phyloP scores from a whole-genome alignment of 306 rosid species.

The Cicer yamashitae region DNA sequence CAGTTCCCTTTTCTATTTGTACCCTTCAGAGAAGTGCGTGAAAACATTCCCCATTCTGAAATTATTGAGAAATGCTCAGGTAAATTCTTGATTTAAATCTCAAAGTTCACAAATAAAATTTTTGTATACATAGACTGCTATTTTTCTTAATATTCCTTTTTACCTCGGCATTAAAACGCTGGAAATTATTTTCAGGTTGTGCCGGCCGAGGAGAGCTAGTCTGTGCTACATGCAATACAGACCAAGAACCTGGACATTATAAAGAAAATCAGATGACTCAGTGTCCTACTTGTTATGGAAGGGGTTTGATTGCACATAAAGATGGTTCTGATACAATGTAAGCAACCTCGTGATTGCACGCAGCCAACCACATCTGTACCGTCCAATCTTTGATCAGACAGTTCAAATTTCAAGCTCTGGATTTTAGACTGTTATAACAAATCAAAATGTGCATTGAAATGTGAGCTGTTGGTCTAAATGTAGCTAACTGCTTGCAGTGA shows the following conservation, averaged over 20 bases:
- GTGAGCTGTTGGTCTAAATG: too few relatives aligned
- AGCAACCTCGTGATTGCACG: conserved; percentile 28
- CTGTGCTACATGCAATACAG: conserved; percentile 71
- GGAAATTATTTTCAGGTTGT: conserved; percentile 65
- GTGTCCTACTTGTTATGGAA: conserved; percentile 84
- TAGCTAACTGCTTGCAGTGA: too few relatives aligned
- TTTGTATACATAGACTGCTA: not conserved
- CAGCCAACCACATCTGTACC: too few relatives aligned
- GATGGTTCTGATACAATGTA: conserved; percentile 95
- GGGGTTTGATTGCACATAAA: conserved; percentile 93
- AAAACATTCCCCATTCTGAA: conserved; percentile 85
- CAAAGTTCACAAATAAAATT: conserved; percentile 10
- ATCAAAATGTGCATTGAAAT: too few relatives aligned
- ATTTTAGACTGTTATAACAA: too few relatives aligned
- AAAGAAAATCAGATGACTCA: conserved; percentile 78
- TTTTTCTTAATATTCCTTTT: conserved; percentile 17
- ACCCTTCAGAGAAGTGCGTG: conserved; percentile 66
- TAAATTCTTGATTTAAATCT: conserved; percentile 43
- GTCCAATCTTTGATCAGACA: too few relatives aligned
- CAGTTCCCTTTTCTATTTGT: conserved; percentile 84
- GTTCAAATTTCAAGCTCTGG: too few relatives aligned
- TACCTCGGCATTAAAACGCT: conserved; percentile 30
- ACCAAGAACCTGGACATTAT: conserved; percentile 81
- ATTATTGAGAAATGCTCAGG: conserved; percentile 82
- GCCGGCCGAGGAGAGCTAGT: conserved; percentile 70